Conservation (phyloP, 306 rosid genomes). For the Citrullus colocynthis region DNA sequence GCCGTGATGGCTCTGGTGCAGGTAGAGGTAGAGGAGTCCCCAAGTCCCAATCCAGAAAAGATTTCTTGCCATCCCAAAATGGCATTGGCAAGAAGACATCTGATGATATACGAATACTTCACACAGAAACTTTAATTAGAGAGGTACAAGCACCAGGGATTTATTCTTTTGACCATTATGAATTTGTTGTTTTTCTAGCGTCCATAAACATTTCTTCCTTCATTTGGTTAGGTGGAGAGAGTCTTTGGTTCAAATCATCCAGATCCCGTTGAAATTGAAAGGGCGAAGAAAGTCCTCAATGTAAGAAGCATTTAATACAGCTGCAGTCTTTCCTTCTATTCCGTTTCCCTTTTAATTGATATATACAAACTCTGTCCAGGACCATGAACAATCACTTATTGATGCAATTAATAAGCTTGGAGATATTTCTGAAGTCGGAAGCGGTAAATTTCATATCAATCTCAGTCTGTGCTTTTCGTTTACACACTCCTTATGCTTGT, state of each 20-base stretch:
- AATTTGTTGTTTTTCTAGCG: conserved; percentile 7
- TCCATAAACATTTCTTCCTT: background rate
- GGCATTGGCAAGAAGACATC: conserved; percentile 63
- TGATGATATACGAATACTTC: conserved; percentile 67
- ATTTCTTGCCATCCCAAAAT: conserved; percentile 58
- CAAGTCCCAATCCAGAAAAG: conserved; percentile 61
- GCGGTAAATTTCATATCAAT: conserved; percentile 35
- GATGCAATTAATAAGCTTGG: conserved; percentile 70
- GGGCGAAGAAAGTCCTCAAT: conserved; percentile 71
- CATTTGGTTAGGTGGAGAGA: conserved; percentile 60
- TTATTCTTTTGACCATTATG: background rate
- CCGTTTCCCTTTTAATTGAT: background rate
- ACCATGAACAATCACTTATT: conserved; percentile 79
- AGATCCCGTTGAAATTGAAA: conserved; percentile 69
- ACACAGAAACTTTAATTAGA: conserved; percentile 69
- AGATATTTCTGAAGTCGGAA: conserved; percentile 75
- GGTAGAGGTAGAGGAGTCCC: conserved; percentile 80
- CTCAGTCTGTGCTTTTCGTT: background rate
- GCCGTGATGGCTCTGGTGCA: conserved; percentile 46
- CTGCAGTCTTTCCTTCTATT: background rate
- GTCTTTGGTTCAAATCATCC: conserved; percentile 74
- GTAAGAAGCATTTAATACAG: conserved; percentile 21
- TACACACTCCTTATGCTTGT: background rate
- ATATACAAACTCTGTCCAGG: conserved; percentile 33
- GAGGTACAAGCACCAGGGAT: conserved; percentile 29